A percentile compares a stretch with the other conserved stretches of the same genome.
Conservation (phyloP, 164 flowering plant species). For the Macadamia integrifolia region DNA sequence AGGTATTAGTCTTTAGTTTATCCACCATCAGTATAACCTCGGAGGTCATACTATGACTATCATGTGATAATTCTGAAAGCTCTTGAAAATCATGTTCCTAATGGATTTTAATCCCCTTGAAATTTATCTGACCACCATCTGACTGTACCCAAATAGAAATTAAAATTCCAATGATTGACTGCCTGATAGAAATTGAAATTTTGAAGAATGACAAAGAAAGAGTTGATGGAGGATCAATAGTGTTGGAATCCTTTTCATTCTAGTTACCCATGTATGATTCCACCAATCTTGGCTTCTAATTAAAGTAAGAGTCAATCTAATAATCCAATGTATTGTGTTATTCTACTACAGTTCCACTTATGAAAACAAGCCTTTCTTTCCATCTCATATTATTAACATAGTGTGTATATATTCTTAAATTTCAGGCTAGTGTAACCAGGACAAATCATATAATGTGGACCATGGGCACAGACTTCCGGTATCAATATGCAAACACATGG, state of each 20-base stretch:
- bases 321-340: too few relatives aligned
- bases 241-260: background rate
- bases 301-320: background rate
- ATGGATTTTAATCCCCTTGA: background rate
- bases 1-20: background rate
- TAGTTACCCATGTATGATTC: background rate
- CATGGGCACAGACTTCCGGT: slow-evolving; percentile 91
- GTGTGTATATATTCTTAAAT: slow-evolving; percentile 3
- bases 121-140: too few relatives aligned
- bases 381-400: too few relatives aligned
- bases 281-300: background rate
- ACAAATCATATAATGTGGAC: slow-evolving; percentile 95
- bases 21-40: background rate
- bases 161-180: background rate
- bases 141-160: background rate
- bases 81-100: background rate
- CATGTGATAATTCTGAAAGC: background rate
- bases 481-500: slow-evolving; percentile 88
- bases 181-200: background rate
- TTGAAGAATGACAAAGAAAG: background rate
- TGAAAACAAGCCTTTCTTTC: too few relatives aligned
- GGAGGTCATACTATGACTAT: too few relatives aligned
- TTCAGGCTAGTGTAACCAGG: slow-evolving; percentile 81
- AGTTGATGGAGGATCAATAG: background rate
- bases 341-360: too few relatives aligned